phyloP scores from a whole-genome alignment of 2,329 filamentous ascomycete species.

The Nakataea oryzae region DNA sequence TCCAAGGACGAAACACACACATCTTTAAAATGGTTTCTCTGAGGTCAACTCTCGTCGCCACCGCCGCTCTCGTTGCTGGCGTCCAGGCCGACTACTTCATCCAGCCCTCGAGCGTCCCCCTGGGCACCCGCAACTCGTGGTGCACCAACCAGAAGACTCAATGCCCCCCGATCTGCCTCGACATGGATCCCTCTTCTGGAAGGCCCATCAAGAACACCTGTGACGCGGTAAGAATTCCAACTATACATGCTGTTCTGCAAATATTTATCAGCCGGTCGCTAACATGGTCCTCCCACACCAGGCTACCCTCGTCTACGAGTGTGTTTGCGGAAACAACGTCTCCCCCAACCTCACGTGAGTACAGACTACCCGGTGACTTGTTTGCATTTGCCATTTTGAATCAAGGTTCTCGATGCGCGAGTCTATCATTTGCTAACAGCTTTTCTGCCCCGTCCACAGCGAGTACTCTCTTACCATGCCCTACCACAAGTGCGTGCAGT shows the following conservation, averaged over 20 bases:
- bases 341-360: slow-evolving; percentile 15
- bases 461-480: slow-evolving; percentile 72
- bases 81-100: slow-evolving; percentile 50
- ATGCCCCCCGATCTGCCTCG: slow-evolving; percentile 65
- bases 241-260: too few species aligned
- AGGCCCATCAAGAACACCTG: slow-evolving; percentile 53
- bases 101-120: slow-evolving; percentile 48
- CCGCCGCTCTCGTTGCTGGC: slow-evolving; percentile 38
- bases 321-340: slow-evolving; percentile 57
- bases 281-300: background rate
- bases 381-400: too few species aligned
- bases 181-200: slow-evolving; percentile 31
- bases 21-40: slow-evolving; percentile 42
- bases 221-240: slow-evolving; percentile 41
- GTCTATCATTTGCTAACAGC: background rate
- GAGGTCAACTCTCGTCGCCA: slow-evolving; percentile 40
- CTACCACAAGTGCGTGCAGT: slow-evolving; percentile 65
- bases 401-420: too few species aligned
- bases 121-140: slow-evolving; percentile 46
- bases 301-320: slow-evolving; percentile 52
- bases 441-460: slow-evolving; percentile 51
- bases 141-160: slow-evolving; percentile 50
- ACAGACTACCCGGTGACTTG: background rate
- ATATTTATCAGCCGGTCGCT: background rate
- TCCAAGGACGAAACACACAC: background rate